These are phyloP conservation scores for Ustilago bromivora DNA, from an alignment of 1,284 basidiomycete species.

Conservation along the genomic window DNA sequence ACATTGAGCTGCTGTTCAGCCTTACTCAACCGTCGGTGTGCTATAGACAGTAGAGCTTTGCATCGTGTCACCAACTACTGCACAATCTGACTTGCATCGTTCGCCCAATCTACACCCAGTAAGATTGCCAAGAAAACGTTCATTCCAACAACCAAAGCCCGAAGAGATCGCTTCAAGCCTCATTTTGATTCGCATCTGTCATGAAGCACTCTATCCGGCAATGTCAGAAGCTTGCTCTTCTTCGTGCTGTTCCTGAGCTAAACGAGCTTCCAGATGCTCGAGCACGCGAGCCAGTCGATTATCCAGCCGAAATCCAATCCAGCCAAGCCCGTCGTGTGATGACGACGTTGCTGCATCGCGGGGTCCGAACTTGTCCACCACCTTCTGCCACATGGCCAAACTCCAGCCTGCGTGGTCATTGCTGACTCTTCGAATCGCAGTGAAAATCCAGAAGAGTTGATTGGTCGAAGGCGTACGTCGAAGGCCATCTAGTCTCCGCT, in stretches of 20 bases:
- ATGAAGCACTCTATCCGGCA: not conserved
- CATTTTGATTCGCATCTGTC: not conserved
- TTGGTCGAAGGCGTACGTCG: slow-evolving; percentile 31
- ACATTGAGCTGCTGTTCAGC: not conserved
- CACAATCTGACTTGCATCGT: not conserved
- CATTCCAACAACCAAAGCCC: not conserved
- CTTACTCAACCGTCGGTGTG: too few relatives aligned
- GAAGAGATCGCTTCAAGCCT: not conserved
- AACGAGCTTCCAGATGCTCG: slow-evolving; percentile 24
- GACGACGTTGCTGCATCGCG: not conserved
- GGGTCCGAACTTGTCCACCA: slow-evolving; percentile 34
- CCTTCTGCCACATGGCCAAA: slow-evolving; percentile 42
- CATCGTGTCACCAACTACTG: not conserved
- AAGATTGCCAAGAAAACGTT: not conserved
- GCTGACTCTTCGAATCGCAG: slow-evolving; percentile 43
- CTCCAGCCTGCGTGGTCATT: slow-evolving; percentile 41
- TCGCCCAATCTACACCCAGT: not conserved
- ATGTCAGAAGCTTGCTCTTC: not conserved
- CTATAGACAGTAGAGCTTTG: not conserved
- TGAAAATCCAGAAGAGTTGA: slow-evolving; percentile 50
- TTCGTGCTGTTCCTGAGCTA: slow-evolving; percentile 6
- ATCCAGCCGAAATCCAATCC: slow-evolving; percentile 27
- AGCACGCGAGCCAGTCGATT: slow-evolving; percentile 38
- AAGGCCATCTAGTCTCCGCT: slow-evolving; percentile 22
- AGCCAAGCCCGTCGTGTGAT: slow-evolving; percentile 4